Percentiles rank a stretch among this genome's conserved stretches.
These are phyloP conservation scores for Fusarium agapanthi DNA, from an alignment of 2,329 filamentous ascomycete genomes.

Conservation along the genomic window DNA sequence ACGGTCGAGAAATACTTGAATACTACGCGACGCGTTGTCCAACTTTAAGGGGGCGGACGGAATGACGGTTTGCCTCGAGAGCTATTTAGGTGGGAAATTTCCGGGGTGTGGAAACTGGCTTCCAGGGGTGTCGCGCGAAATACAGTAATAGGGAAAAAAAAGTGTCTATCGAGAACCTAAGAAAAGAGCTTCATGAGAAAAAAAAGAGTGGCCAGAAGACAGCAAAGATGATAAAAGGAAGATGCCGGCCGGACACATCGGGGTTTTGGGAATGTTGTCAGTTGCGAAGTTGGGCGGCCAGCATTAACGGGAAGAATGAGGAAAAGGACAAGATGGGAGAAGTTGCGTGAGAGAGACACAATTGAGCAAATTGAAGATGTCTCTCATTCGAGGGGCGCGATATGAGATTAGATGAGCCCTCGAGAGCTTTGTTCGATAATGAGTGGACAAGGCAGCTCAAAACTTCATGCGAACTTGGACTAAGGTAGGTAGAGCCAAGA, in stretches of 20 bases:
- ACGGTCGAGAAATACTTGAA: conserved; percentile 26
- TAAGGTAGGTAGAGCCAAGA: not conserved
- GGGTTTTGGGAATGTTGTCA: conserved; percentile 17
- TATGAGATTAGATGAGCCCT: conserved; percentile 27
- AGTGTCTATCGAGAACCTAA: conserved; percentile 32
- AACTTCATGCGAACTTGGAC: conserved; percentile 9
- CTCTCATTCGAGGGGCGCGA: conserved; percentile 24
- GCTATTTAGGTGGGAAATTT: conserved; percentile 36
- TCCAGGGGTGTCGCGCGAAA: conserved; percentile 37
- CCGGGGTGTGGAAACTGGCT: conserved; percentile 36
- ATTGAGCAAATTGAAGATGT: conserved; percentile 21
- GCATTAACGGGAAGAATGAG: conserved; percentile 14
- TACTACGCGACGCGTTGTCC: conserved; percentile 49
- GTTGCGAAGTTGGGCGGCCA: conserved; percentile 18
- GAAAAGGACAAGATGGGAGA: not conserved
- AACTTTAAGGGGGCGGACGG: conserved; percentile 41
- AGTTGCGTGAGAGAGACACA: conserved; percentile 12
- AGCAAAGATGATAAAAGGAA: conserved; percentile 30
- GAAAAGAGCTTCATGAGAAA: conserved; percentile 42
- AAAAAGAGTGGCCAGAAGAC: conserved; percentile 39
- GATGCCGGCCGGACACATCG: conserved; percentile 48
- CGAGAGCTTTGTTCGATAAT: conserved; percentile 31
- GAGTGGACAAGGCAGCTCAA: conserved; percentile 20
- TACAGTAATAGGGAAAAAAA: conserved; percentile 13
- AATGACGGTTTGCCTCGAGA: conserved; percentile 34